Evolutionary conservation across 176 grass and related monocot species (phyloP), one percentile per base, ranked within the genome.

Genomic region (Carex cristatella): DNA sequence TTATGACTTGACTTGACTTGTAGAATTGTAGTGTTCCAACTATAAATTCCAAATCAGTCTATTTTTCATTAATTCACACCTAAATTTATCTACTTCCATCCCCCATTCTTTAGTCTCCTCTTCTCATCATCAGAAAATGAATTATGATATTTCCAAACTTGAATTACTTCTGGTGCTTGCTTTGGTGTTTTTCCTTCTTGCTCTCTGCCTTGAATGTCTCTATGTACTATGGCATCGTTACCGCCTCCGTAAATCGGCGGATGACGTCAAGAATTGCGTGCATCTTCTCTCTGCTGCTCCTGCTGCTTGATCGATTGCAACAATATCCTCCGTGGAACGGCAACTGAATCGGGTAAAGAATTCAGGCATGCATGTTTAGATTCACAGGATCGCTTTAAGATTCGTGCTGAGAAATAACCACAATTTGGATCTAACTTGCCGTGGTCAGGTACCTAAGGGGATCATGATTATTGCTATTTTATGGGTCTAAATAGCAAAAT

Each of bases 261-360:
- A n/a, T 15, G 46, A 44, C 46, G 13, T 37, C 1, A 63, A 63
- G 61, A 53, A 53, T 7, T 27, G 10, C 10, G 4, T 19, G 0
- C 46, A 30, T 30, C 71, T 75, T 53, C 71, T 75, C n/a, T 49
- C 42, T 14, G 71, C 71, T 44, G 71, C 71, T 75, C 71, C 71
- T 28, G 71, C 71, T 2, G 71, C 71, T 4, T 75, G 14, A 18
- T 61, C 58, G 1, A 60, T 8, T 49, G 23, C 23, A 23, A 23
- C 44, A 10, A 49, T 49, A 49, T 49, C 8, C 2, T 49, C 48
- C 0, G 9, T 0, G 48, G 48, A 2, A 49, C 1, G 8, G 48
- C 38, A 40, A 40, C 38, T 40, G 38, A 40, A 40, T 4, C 4
- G 38, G 38, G 38, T 40, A 40, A 5, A 40, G 4, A 40, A 40